A percentile compares a stretch with the other conserved stretches of the same genome.
phyloP scores from a whole-genome alignment of 768 basidiomycete genomes.

The Agrocybe pediades region DNA sequence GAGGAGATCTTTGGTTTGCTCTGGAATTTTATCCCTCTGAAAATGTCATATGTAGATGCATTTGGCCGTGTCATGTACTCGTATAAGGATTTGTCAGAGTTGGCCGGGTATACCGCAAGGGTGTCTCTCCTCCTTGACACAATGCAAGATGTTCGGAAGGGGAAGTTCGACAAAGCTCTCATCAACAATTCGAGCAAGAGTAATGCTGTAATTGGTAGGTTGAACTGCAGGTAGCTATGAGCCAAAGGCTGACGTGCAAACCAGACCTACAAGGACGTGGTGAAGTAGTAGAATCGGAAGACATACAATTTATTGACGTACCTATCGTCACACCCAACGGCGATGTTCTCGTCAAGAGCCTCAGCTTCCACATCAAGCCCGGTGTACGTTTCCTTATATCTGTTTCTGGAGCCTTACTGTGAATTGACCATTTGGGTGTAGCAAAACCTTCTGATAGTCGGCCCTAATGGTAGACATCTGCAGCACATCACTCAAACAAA shows the following conservation, averaged over 20 bases:
- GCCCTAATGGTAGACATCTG: constrained; percentile 71
- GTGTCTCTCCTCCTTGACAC: constrained; percentile 89
- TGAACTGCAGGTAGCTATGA: too few species aligned
- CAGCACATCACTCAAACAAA: not conserved
- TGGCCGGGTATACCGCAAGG: constrained; percentile 93
- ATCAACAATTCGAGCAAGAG: constrained; percentile 75
- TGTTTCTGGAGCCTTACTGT: not conserved
- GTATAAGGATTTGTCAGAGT: constrained; percentile 94
- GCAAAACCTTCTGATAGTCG: constrained; percentile 92
- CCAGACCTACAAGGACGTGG: constrained; percentile 82
- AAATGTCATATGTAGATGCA: constrained; percentile 59
- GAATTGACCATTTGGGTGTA: constrained; percentile 34
- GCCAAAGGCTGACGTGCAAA: not conserved
- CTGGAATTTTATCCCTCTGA: not conserved
- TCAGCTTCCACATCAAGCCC: constrained; percentile 89
- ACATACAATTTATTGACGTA: constrained; percentile 90
- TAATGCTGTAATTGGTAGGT: constrained; percentile 68
- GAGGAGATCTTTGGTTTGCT: constrained; percentile 7
- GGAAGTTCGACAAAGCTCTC: constrained; percentile 87
- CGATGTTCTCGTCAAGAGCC: constrained; percentile 80
- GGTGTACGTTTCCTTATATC: constrained; percentile 53
- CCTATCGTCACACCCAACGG: constrained; percentile 97
- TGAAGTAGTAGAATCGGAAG: constrained; percentile 78
- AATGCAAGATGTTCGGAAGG: constrained; percentile 82
- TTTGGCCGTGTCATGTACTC: constrained; percentile 97